phyloP scores from a whole-genome alignment of 2,329 filamentous ascomycete species.

The Microsporum canis region DNA sequence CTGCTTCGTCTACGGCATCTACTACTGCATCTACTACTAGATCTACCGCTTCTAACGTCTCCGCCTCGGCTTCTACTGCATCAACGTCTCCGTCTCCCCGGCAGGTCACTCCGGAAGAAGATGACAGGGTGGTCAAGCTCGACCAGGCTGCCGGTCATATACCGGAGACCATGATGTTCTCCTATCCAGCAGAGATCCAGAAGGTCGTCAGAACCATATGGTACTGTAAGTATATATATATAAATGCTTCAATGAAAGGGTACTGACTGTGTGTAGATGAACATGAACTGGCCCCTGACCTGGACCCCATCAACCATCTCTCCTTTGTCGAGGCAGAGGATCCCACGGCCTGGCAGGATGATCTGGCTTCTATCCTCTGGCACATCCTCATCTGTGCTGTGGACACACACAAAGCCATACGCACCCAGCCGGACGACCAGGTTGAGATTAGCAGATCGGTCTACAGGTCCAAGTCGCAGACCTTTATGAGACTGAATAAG shows the following conservation, averaged over 20 bases:
- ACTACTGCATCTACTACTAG: too few relatives aligned
- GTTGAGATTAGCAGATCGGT: constrained; percentile 10
- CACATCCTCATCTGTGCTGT: constrained; percentile 11
- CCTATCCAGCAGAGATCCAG: constrained; percentile 11
- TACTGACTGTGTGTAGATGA: constrained; percentile 8
- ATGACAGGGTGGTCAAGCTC: too few relatives aligned
- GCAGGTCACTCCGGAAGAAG: too few relatives aligned
- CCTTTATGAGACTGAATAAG: constrained; percentile 7
- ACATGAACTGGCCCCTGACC: constrained; percentile 12
- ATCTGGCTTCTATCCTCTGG: constrained; percentile 11
- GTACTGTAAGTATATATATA: constrained; percentile 11
- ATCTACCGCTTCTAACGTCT: too few relatives aligned
- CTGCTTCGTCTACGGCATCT: neutral
- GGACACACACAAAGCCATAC: constrained; percentile 13
- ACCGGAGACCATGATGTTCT: neutral
- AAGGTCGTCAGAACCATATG: constrained; percentile 12
- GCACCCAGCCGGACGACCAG: constrained; percentile 8
- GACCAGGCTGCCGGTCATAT: neutral
- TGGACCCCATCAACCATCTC: constrained; percentile 13
- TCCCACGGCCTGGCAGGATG: constrained; percentile 12
- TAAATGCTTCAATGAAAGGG: neutral
- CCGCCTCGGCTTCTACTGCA: too few relatives aligned
- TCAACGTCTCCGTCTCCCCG: too few relatives aligned
- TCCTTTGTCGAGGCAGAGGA: constrained; percentile 6
- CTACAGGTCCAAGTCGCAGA: constrained; percentile 12